These are phyloP conservation scores for Ligustrum vulgare DNA, from an alignment of 257 asterid species.

Conservation along the genomic window DNA sequence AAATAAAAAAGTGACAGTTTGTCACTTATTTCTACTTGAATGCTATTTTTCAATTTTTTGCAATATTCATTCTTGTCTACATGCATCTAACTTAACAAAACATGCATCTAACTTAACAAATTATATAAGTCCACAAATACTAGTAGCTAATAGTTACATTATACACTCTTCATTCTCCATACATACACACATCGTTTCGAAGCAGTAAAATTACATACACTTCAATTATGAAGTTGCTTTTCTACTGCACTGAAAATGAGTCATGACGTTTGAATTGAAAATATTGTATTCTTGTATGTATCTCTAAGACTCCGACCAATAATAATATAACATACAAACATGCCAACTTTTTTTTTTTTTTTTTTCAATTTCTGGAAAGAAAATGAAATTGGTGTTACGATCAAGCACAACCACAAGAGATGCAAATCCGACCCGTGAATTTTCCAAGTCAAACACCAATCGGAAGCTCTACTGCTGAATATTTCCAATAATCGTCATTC, in stretches of 20 bases:
- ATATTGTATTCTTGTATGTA: neutral
- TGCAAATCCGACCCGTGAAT: constrained; percentile 41
- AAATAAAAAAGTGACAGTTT: too few species aligned
- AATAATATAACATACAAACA: neutral
- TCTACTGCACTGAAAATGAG: neutral
- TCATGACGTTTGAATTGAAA: neutral
- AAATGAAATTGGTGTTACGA: neutral
- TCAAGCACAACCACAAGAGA: constrained; percentile 43
- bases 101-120: too few species aligned
- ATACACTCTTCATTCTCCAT: too few species aligned
- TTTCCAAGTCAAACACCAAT: constrained; percentile 40
- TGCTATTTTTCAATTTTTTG: too few species aligned
- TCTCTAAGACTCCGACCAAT: neutral
- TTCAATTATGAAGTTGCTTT: too few species aligned
- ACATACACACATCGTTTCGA: too few species aligned
- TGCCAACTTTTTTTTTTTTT: constrained; percentile 4
- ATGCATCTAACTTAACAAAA: too few species aligned
- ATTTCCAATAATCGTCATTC: constrained; percentile 49
- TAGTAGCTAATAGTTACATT: too few species aligned
- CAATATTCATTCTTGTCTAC: too few species aligned
- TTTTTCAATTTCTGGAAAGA: neutral
- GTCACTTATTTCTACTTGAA: too few species aligned
- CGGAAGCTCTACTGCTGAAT: constrained; percentile 52
- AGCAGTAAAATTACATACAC: too few species aligned
- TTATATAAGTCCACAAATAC: too few species aligned